These are phyloP conservation scores for Dacryopinax spathularia DNA, from an alignment of 768 basidiomycete species.

Conservation along the genomic window DNA sequence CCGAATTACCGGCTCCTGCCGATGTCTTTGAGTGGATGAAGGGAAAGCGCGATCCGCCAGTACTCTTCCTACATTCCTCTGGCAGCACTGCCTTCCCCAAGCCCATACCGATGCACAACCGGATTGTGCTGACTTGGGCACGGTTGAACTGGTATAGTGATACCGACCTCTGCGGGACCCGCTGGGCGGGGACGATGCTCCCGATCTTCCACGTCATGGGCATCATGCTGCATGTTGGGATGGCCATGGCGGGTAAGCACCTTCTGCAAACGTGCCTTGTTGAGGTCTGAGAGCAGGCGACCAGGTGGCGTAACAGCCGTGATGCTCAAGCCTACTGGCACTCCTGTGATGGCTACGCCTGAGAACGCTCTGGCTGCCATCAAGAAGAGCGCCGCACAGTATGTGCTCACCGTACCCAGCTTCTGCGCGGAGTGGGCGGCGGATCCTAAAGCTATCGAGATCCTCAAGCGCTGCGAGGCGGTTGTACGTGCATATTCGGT, in stretches of 20 bases:
- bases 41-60: neutral
- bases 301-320: neutral
- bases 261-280: neutral
- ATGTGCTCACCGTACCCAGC: neutral
- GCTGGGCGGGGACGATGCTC: neutral
- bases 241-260: neutral
- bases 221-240: neutral
- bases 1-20: neutral
- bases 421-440: neutral
- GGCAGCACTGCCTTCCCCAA: neutral
- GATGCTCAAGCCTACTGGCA: neutral
- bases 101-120: neutral
- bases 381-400: neutral
- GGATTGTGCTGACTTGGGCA: neutral
- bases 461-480: too few species aligned
- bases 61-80: neutral
- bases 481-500: constrained; percentile 13
- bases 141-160: neutral
- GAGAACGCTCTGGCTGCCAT: neutral
- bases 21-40: neutral
- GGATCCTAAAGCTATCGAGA: too few species aligned
- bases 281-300: neutral
- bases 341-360: neutral
- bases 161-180: neutral
- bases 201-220: neutral